Percentiles rank a stretch among this genome's conserved stretches.
Conservation (phyloP, 106 monocot genomes). For the Dendrobium catenatum region DNA sequence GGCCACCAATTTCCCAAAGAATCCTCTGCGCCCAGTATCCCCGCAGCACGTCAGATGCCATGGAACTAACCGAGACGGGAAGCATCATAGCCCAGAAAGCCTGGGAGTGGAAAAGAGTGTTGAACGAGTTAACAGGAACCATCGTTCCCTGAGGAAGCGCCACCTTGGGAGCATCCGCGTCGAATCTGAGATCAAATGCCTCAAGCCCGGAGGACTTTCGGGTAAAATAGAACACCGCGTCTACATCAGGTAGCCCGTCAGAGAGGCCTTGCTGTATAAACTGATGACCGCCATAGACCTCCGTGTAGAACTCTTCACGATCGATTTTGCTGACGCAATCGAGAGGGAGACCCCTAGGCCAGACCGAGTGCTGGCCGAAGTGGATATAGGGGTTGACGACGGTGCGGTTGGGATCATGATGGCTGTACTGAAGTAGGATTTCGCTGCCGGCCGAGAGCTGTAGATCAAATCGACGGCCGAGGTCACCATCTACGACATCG, state of each 20-base stretch:
- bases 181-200: slow-evolving; percentile 68
- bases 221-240: slow-evolving; percentile 93
- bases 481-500: slow-evolving; percentile 55
- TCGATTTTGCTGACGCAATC: slow-evolving; percentile 65
- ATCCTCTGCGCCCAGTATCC: slow-evolving; percentile 94
- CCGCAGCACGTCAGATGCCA: slow-evolving; percentile 84
- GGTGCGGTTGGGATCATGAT: slow-evolving; percentile 66
- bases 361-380: slow-evolving; percentile 93
- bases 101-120: slow-evolving; percentile 76
- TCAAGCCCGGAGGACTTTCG: slow-evolving; percentile 63
- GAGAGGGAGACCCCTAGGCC: slow-evolving; percentile 84
- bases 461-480: slow-evolving; percentile 52
- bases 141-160: slow-evolving; percentile 78
- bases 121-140: slow-evolving; percentile 87
- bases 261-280: slow-evolving; percentile 98
- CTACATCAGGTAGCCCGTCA: slow-evolving; percentile 83
- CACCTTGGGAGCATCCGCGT: slow-evolving; percentile 68
- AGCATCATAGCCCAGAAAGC: slow-evolving; percentile 95
- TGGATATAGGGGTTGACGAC: slow-evolving; percentile 91
- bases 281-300: slow-evolving; percentile 70
- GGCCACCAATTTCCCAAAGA: slow-evolving; percentile 93
- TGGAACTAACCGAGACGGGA: slow-evolving; percentile 69
- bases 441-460: slow-evolving; percentile 40
- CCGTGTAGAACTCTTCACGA: slow-evolving; percentile 87
- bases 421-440: slow-evolving; percentile 84